Conservation (phyloP, 306 rosid genomes). For the Ziziphus jujuba region DNA sequence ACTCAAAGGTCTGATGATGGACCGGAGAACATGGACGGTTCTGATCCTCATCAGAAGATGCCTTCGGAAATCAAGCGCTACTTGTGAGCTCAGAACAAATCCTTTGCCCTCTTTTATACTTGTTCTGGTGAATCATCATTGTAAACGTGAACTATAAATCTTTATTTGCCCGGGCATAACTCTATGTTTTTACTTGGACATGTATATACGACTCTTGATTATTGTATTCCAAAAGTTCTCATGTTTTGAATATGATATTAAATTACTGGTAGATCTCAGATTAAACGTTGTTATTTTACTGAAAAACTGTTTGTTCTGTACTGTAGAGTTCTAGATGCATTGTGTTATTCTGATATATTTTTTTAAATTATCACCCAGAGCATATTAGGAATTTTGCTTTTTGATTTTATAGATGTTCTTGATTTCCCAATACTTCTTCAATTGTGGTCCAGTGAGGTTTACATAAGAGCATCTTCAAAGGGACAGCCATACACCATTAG, state of each 20-base stretch:
- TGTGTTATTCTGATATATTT: background rate
- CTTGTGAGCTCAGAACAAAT: slow-evolving; percentile 47
- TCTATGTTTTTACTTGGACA: background rate
- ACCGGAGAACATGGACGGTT: slow-evolving; percentile 60
- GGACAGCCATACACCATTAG: slow-evolving; percentile 89
- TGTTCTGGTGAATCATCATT: background rate
- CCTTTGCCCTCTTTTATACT: background rate
- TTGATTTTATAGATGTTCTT: background rate
- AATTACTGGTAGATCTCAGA: too few relatives aligned
- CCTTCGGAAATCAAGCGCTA: slow-evolving; percentile 93
- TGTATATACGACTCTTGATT: background rate
- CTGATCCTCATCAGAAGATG: slow-evolving; percentile 88
- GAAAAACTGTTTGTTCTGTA: background rate
- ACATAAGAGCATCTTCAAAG: slow-evolving; percentile 82
- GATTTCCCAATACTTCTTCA: slow-evolving; percentile 9
- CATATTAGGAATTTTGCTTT: background rate
- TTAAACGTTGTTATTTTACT: background rate
- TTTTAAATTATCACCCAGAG: too few relatives aligned
- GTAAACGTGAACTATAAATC: background rate
- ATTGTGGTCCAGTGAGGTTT: slow-evolving; percentile 72
- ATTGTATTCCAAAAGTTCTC: background rate
- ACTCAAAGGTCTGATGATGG: slow-evolving; percentile 93
- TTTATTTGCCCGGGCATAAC: background rate
- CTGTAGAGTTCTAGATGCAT: background rate
- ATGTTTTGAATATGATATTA: background rate